phyloP scores from a whole-genome alignment of 192 early-diverging fungal species.

The Rhizophagus sp. region DNA sequence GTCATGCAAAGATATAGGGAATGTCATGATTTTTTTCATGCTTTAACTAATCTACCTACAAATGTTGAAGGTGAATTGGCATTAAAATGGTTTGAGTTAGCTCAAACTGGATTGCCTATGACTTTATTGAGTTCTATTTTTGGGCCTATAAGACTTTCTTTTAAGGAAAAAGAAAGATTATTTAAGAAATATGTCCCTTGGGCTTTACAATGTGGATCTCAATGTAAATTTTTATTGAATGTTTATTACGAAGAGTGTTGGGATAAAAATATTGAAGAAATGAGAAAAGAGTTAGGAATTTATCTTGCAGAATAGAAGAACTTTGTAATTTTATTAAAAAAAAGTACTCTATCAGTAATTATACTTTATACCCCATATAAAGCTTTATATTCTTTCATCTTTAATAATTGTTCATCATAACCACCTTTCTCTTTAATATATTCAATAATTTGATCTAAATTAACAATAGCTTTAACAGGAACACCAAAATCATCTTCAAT shows the following conservation, averaged over 20 bases:
- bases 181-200: slow-evolving; percentile 83
- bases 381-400: slow-evolving; percentile 80
- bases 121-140: slow-evolving; percentile 77
- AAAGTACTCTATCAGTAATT: no score
- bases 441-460: slow-evolving; percentile 82
- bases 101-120: slow-evolving; percentile 90
- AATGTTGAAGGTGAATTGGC: slow-evolving; percentile 90
- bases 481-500: slow-evolving; percentile 79
- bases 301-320: slow-evolving; percentile 18
- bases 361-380: slow-evolving; percentile 68
- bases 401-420: slow-evolving; percentile 59
- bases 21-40: slow-evolving; percentile 94
- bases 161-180: slow-evolving; percentile 60
- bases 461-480: slow-evolving; percentile 86
- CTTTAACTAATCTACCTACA: slow-evolving; percentile 76
- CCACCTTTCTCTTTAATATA: slow-evolving; percentile 76
- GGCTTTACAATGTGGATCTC: slow-evolving; percentile 83
- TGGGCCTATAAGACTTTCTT: slow-evolving; percentile 74
- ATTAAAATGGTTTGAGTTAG: slow-evolving; percentile 94
- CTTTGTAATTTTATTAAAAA: not conserved
- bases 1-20: slow-evolving; percentile 93
- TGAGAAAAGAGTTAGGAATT: slow-evolving; percentile 78
- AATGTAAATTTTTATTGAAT: slow-evolving; percentile 78
- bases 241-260: slow-evolving; percentile 88
- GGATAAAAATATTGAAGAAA: slow-evolving; percentile 62